phyloP scores from a whole-genome alignment of 108 stramenopile genomes.

The Cyclotella baltica region DNA sequence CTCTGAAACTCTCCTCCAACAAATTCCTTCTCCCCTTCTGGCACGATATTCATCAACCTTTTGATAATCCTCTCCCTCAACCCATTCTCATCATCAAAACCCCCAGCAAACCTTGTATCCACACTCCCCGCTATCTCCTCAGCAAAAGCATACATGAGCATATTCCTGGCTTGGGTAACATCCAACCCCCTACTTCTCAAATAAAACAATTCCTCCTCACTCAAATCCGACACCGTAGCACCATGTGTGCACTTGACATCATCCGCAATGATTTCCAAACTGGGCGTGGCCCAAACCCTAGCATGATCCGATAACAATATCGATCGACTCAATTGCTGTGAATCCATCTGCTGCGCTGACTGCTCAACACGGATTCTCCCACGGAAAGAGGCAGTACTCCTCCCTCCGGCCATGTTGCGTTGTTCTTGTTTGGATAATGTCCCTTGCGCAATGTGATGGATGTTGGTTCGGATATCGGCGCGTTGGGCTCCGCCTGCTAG shows the following conservation, averaged over 20 bases:
- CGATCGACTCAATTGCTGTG: slow-evolving; percentile 89
- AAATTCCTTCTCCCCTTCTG: slow-evolving; percentile 77
- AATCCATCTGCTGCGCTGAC: slow-evolving; percentile 92
- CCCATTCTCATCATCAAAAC: slow-evolving; percentile 66
- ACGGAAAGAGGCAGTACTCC: slow-evolving; percentile 87
- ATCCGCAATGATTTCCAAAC: slow-evolving; percentile 95
- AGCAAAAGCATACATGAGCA: slow-evolving; percentile 93
- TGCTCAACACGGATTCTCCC: slow-evolving; percentile 95
- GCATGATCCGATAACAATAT: slow-evolving; percentile 88
- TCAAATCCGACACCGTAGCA: slow-evolving; percentile 94
- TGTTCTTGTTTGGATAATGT: slow-evolving; percentile 84
- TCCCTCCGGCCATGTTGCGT: slow-evolving; percentile 92
- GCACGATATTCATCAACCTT: slow-evolving; percentile 80
- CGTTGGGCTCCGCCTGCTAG: slow-evolving; percentile 87
- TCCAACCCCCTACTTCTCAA: slow-evolving; percentile 89
- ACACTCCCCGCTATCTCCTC: slow-evolving; percentile 73
- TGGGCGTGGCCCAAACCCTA: slow-evolving; percentile 89
- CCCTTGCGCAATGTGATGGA: slow-evolving; percentile 90
- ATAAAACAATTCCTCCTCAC: slow-evolving; percentile 95
- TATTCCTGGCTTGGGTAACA: slow-evolving; percentile 67
- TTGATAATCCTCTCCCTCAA: slow-evolving; percentile 74
- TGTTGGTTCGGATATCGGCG: slow-evolving; percentile 88
- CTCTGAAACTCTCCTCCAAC: slow-evolving; percentile 85
- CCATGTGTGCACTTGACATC: slow-evolving; percentile 97
- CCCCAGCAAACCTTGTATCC: slow-evolving; percentile 64